Evolutionary conservation across 164 flowering plant genomes (phyloP), one percentile per base, ranked within the genome.

Genomic region (Berberis thunbergii): DNA sequence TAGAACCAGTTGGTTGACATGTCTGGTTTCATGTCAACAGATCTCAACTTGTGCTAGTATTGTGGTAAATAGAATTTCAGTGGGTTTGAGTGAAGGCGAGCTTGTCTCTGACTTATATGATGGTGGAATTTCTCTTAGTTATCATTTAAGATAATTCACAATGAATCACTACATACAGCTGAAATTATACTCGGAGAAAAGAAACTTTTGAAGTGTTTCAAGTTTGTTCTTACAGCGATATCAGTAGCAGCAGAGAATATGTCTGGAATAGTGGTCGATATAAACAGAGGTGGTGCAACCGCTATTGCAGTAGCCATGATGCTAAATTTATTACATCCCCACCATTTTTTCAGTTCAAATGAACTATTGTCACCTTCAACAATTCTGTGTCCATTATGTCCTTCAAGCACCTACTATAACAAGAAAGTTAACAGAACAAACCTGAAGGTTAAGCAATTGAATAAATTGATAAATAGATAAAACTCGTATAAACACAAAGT

Each of bases 191-290:
- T 26, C 26, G 0, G 26, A 26, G 49, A 46, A 46, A 46, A 46
- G 49, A 8, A 46, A 46, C 49, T 8, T 46, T 8, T 46, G 8
- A 4, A 46, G 8, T 0, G 49, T 46, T 44, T 26, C 26, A 26
- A 39, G 54, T 0, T 54, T 49, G 26, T 12, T 63, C 96, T 83
- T 73, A 89, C 92, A 64, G 90, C 96, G 61, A 86, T 75, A 50
- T 85, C 90, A 26, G 90, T 86, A 13, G 92, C 96, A 13, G 85
- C 68, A 26, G 81, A 83, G 70, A 84, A 85, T 49, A 84, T 88
- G 71, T 88, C 91, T 45, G 88, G 87, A 58, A 82, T 62, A 1
- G 75, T 63, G 48, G 74, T 76, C 39, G 96, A 83, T 54, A 84
- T 74, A 10, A 83, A 50, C 9, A 89, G 78, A 59, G 92, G 64